Base-by-base conservation (phyloP, 768 basidiomycete genomes). In the Serendipita sp. region DNA sequence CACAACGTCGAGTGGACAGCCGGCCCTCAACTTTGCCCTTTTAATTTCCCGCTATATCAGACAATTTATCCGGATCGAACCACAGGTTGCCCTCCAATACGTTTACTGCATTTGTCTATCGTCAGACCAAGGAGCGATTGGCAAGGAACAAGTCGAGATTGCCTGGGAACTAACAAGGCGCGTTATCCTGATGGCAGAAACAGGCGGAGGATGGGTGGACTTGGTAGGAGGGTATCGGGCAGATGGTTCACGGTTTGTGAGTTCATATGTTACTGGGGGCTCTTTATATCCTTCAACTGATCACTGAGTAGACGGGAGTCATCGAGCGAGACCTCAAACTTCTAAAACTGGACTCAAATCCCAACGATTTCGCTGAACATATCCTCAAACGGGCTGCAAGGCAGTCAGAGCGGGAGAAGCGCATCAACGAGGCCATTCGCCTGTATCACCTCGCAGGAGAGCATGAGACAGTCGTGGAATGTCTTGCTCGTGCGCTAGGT, bases 381-480 rank as follows among this genome's bases (percentile, higher is more conserved):
- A 89, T 99, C 62, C 85, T 97, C 58, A 75, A 86, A 64, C 82
- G 82, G 3, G 90, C 94, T 0, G 95, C 95, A 0, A 79, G 79
- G 31, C 79, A 89, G 66, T 86, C 88, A 1, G 84, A 90, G 69
- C 81, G 86, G 61, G 92, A 92, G 68, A 85, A 90, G 68, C 86
- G 88, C 33, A 78, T 89, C 42, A 79, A 85, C 1, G 92, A 97
- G 71, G 92, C 93, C 2, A 92, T 98, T 75, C 91, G 93, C 70
- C 76, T 99, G 45, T 97, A 92, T 75, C 94, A 97, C 74, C 82
- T 97, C 41, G 94, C 94, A 0, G 89, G 90, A 34, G 88, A 94
- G 66, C 92, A 93, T 70, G 74, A 80, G 14, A 90, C 89, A 26
- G 95, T 98, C 62, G 82, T 97, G 43, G 78, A 83, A 4, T 90